These are phyloP conservation scores for Cymbidium sinense DNA, from an alignment of 106 monocot genomes.

Conservation along the genomic window DNA sequence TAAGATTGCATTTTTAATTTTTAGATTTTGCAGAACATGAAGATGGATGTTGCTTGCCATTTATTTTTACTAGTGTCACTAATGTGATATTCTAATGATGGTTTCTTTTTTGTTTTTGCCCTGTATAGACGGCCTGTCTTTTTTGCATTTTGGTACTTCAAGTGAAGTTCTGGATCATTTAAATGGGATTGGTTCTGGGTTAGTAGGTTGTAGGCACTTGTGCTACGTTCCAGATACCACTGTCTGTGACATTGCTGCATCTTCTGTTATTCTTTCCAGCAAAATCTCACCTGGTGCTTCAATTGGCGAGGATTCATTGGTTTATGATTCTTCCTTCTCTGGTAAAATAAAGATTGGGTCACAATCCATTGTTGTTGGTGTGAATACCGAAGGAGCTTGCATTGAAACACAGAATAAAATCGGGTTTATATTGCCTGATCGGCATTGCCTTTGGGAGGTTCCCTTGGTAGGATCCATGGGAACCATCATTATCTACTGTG, in stretches of 20 bases:
- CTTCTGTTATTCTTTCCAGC: conserved; percentile 82
- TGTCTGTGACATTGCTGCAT: conserved; percentile 80
- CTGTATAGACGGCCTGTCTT: conserved; percentile 69
- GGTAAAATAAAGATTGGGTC: conserved; percentile 88
- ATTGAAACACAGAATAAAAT: conserved; percentile 5
- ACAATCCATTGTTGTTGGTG: conserved; percentile 79
- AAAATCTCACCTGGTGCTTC: conserved; percentile 85
- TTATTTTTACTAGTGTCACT: not conserved
- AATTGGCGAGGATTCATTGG: conserved; percentile 78
- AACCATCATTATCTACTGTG: conserved; percentile 71
- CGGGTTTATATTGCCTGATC: conserved; percentile 57
- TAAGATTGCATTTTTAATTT: not conserved
- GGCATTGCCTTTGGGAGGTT: conserved; percentile 93
- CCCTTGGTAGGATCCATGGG: conserved; percentile 46
- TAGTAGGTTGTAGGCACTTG: conserved; percentile 82
- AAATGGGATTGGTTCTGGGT: conserved; percentile 38
- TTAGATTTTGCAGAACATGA: not conserved
- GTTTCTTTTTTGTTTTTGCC: conserved; percentile 6
- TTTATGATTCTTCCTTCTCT: conserved; percentile 84
- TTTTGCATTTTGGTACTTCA: conserved; percentile 96
- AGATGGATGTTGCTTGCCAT: not conserved
- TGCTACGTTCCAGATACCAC: conserved; percentile 84
- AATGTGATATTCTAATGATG: not conserved
- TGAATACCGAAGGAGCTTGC: conserved; percentile 40
- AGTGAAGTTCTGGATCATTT: conserved; percentile 92